A percentile compares a stretch with the other conserved stretches of the same genome.
These are phyloP conservation scores for Naganishia friedmannii DNA, from an alignment of 768 basidiomycete genomes.

Conservation along the genomic window DNA sequence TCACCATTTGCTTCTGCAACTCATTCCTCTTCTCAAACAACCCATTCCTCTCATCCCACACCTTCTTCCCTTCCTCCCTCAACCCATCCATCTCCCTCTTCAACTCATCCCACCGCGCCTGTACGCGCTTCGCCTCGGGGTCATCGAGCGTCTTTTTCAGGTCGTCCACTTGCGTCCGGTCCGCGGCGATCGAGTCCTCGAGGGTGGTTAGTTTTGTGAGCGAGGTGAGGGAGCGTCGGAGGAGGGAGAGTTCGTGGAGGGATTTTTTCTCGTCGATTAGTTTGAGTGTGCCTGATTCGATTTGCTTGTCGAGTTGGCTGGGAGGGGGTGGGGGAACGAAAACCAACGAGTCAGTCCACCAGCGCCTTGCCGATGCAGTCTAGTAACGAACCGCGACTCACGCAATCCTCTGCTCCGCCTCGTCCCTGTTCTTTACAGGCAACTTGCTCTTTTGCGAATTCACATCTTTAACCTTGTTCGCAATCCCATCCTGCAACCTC, in stretches of 20 bases:
- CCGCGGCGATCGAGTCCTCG: slow-evolving; percentile 75
- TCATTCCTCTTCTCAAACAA: slow-evolving; percentile 82
- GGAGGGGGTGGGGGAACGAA: too few species aligned
- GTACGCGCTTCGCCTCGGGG: slow-evolving; percentile 76
- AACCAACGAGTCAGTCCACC: too few species aligned
- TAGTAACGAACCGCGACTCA: not conserved
- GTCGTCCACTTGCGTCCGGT: slow-evolving; percentile 70
- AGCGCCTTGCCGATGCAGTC: too few species aligned
- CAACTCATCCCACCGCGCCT: slow-evolving; percentile 76
- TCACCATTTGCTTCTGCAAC: slow-evolving; percentile 58
- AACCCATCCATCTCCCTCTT: slow-evolving; percentile 79
- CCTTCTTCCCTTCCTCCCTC: slow-evolving; percentile 81
- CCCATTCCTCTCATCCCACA: slow-evolving; percentile 71
- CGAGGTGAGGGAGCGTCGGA: slow-evolving; percentile 66
- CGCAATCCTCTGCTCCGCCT: slow-evolving; percentile 84
- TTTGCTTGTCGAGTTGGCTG: slow-evolving; percentile 77
- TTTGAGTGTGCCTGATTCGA: slow-evolving; percentile 87
- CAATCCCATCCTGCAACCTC: slow-evolving; percentile 68
- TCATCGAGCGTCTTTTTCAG: slow-evolving; percentile 82
- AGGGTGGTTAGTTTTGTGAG: slow-evolving; percentile 79
- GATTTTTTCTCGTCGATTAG: slow-evolving; percentile 94
- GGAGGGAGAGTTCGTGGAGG: slow-evolving; percentile 76
- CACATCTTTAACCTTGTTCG: slow-evolving; percentile 87
- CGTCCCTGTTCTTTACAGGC: slow-evolving; percentile 73
- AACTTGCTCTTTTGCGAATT: slow-evolving; percentile 75